Conservation (phyloP, 78 protist species). For the Planoprotostelium fungivorum region DNA sequence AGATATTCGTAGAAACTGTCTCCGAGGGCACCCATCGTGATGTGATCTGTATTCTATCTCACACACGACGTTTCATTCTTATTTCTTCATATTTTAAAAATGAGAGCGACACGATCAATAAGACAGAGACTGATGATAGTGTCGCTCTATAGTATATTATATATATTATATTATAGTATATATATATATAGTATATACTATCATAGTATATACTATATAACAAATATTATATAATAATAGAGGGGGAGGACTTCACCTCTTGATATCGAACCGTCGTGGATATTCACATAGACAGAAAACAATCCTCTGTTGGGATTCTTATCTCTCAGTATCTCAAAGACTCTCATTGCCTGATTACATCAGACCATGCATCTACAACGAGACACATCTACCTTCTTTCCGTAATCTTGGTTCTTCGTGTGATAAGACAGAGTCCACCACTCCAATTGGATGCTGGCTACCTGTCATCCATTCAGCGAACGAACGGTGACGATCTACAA, state of each 20-base stretch:
- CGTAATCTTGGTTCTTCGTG: background rate
- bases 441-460: background rate
- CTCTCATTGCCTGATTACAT: background rate
- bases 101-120: no score
- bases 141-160: no score
- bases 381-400: background rate
- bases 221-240: no score
- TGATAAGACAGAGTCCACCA: background rate
- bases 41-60: background rate
- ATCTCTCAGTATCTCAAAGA: background rate
- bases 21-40: slow-evolving; percentile 54
- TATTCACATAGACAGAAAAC: background rate
- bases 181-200: no score
- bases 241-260: no score
- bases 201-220: no score
- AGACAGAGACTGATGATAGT: no score
- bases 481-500: background rate
- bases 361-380: background rate
- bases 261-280: background rate
- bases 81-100: no score
- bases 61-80: no score
- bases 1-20: slow-evolving; percentile 89
- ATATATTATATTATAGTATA: no score
- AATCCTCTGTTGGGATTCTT: background rate
- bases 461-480: background rate